phyloP scores from a whole-genome alignment of 164 flowering plant genomes.

The Litsea cubeba region DNA sequence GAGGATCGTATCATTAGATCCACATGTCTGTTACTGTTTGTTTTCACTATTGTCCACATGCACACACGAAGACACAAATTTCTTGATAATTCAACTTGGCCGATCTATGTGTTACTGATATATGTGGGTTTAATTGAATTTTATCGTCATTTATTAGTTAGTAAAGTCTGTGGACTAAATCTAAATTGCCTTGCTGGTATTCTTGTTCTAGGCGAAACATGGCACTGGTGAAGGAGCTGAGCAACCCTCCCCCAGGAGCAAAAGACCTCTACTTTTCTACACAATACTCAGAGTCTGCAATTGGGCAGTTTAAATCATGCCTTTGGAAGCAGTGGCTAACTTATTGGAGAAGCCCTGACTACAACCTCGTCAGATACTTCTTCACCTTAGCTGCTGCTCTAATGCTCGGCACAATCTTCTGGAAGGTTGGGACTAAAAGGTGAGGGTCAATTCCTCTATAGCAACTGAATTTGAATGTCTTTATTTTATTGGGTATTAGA shows the following conservation, averaged over 20 bases:
- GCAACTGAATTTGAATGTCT: background rate
- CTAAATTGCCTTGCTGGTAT: background rate
- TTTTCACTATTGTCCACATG: background rate
- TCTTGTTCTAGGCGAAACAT: conserved; percentile 58
- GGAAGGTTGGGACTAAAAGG: conserved; percentile 73
- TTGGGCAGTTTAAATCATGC: conserved; percentile 89
- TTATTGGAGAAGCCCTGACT: conserved; percentile 97
- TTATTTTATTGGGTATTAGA: background rate
- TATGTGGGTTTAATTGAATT: background rate
- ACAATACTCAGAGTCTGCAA: conserved; percentile 58
- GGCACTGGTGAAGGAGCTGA: conserved; percentile 61
- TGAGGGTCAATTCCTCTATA: conserved; percentile 10
- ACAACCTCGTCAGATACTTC: conserved; percentile 70
- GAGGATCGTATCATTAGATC: too few species aligned
- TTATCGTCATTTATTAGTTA: too few species aligned
- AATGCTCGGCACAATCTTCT: conserved; percentile 75
- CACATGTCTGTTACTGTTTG: background rate
- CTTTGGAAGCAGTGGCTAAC: conserved; percentile 95
- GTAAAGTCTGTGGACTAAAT: background rate
- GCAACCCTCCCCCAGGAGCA: conserved; percentile 67
- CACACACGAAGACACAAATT: background rate
- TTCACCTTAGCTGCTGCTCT: conserved; percentile 71
- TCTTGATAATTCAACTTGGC: background rate
- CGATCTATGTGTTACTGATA: background rate
- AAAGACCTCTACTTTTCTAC: conserved; percentile 69